Evolutionary conservation across 495 filamentous ascomycete genomes (phyloP), one percentile per base, ranked within the genome.

Genomic region (Xylaria sp.): DNA sequence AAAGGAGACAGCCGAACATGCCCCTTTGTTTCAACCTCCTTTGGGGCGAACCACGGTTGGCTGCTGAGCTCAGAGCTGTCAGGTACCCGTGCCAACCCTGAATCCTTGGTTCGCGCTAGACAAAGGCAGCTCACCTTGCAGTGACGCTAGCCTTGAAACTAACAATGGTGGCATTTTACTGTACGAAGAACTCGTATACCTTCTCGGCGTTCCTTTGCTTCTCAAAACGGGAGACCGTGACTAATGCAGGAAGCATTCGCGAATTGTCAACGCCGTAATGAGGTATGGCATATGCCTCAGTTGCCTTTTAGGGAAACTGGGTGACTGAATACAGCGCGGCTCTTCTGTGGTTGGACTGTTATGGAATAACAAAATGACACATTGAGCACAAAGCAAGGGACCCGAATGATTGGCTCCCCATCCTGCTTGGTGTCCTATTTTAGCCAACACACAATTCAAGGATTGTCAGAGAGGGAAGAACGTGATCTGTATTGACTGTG

Each of bases 41-140:
- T 69, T 53, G 66, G 44, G 21, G 31, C 46, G 21, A 37, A 11
- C 19, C 17, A 40, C 41, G 17, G 17, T 40, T 52, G 40, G 37
- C 53, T 40, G 35, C 12, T 33, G 5, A 59, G 48, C 29, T 75
- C 19, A 48, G 48, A 66, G 55, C 72, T 79, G 77, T 75, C 77
- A 77, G 75, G 77, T 75, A 79, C 77, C 75, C 71, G 75, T 79
- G 76, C 71, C 65, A 68, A 73, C 55, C 65, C 71, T 68, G 69
- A 57, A 62, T 61, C 21, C 21, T 46, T 40, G 66, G 72, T 61
- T 70, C 46, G 53, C 43, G 58, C 29, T 66, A 50, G 73, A 66
- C 69, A 71, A 66, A 71, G 50, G 59, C 48, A 35, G 26, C 52
- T 66, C 61, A 66, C 58, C 66, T 50, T 40, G 50, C 69, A 66